Percentiles rank a stretch among this genome's conserved stretches.
Conservation (phyloP, 2,329 filamentous ascomycete genomes). For the Capronia coronata region DNA sequence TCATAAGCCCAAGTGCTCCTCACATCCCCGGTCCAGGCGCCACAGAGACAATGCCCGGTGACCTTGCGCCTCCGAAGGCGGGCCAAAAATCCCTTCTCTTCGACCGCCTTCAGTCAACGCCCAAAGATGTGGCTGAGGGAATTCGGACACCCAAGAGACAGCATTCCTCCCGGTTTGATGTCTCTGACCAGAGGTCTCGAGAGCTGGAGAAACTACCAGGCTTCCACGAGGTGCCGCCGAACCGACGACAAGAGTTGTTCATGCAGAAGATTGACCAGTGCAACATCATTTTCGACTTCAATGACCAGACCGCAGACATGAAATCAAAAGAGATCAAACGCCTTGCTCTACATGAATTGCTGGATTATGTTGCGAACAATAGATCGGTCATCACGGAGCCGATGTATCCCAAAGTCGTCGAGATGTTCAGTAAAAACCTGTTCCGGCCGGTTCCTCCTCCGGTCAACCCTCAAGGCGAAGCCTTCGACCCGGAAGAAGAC, state of each 20-base stretch:
- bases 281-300: conserved; percentile 99
- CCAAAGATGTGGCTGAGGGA: conserved; percentile 93
- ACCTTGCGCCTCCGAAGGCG: conserved; percentile 87
- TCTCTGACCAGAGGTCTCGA: conserved; percentile 79
- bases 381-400: conserved; percentile 96
- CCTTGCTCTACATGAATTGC: conserved; percentile 84
- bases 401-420: conserved; percentile 97
- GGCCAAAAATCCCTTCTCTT: conserved; percentile 84
- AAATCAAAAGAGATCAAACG: conserved; percentile 99
- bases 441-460: conserved; percentile 96
- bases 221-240: conserved; percentile 95
- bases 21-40: conserved; percentile 88
- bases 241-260: conserved; percentile 90
- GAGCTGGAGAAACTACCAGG: conserved; percentile 96
- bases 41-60: conserved; percentile 95
- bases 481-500: conserved; percentile 97
- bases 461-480: conserved; percentile 95
- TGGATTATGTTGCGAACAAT: conserved; percentile 98
- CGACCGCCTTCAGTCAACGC: conserved; percentile 83
- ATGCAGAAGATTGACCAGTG: conserved; percentile 99
- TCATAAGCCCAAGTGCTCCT: conserved; percentile 93
- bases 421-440: conserved; percentile 98
- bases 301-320: conserved; percentile 96
- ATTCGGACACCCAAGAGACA: conserved; percentile 92
- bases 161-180: conserved; percentile 95